Conservation (phyloP, 768 basidiomycete genomes). For the Agaricus sinodeliciosus region DNA sequence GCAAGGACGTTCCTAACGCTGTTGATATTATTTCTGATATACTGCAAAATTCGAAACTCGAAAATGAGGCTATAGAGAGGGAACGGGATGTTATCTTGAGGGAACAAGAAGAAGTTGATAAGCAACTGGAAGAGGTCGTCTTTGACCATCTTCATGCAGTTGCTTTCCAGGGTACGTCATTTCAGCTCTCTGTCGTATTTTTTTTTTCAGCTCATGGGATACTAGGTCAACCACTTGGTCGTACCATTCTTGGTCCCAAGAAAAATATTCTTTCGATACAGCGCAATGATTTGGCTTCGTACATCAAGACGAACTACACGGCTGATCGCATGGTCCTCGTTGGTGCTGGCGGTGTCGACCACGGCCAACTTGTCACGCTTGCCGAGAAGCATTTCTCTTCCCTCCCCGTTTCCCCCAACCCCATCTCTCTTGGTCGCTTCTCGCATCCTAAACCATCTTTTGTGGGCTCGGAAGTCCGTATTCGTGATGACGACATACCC, state of each 20-base stretch:
- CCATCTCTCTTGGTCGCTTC: conserved; percentile 80
- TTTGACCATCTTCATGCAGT: conserved; percentile 97
- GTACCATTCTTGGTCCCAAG: conserved; percentile 96
- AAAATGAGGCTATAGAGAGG: conserved; percentile 79
- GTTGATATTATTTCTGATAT: conserved; percentile 99
- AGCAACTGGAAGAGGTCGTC: conserved; percentile 96
- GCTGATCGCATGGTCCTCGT: conserved; percentile 99
- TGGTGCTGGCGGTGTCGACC: conserved; percentile 93
- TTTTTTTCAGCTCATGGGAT: conserved; percentile 5
- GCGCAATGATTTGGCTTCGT: conserved; percentile 78
- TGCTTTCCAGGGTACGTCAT: conserved; percentile 83
- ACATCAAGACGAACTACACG: conserved; percentile 98
- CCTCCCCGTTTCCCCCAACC: conserved; percentile 82
- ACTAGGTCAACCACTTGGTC: conserved; percentile 87
- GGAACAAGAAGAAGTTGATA: conserved; percentile 99
- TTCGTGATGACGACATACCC: conserved; percentile 86
- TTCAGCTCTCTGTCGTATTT: conserved; percentile 4
- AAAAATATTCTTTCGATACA: conserved; percentile 94
- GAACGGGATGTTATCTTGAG: conserved; percentile 95
- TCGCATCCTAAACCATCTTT: conserved; percentile 76
- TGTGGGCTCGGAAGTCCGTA: conserved; percentile 90
- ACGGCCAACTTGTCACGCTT: conserved; percentile 86
- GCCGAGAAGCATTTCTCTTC: conserved; percentile 90
- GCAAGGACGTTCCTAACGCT: conserved; percentile 83
- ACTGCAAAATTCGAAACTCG: conserved; percentile 93